Percentiles rank a stretch among this genome's conserved stretches.
These are phyloP conservation scores for Pulveroboletus sp. DNA, from an alignment of 768 basidiomycete genomes.

Conservation along the genomic window DNA sequence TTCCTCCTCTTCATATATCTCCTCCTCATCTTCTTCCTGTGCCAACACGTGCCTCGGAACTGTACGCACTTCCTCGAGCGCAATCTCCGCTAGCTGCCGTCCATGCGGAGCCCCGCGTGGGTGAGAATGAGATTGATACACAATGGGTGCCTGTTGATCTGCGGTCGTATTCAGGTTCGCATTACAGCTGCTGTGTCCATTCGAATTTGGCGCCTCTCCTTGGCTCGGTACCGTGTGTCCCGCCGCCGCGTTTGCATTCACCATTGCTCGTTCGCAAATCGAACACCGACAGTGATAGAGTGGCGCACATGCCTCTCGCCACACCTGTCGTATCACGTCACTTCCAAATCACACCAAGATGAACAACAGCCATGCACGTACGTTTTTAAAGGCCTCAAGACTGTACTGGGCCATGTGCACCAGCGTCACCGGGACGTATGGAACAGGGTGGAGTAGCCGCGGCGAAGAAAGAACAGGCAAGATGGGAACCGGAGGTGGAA, in stretches of 20 bases:
- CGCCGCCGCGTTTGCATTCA: slow-evolving; percentile 43
- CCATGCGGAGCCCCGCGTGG: slow-evolving; percentile 9
- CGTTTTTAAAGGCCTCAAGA: slow-evolving; percentile 51
- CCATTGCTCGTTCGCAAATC: slow-evolving; percentile 68
- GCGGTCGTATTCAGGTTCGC: background rate
- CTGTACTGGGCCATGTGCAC: slow-evolving; percentile 54
- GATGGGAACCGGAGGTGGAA: slow-evolving; percentile 36
- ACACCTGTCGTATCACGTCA: slow-evolving; percentile 40
- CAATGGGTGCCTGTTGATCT: slow-evolving; percentile 6
- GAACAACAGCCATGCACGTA: slow-evolving; percentile 33
- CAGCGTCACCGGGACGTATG: slow-evolving; percentile 57
- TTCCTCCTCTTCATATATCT: slow-evolving; percentile 22
- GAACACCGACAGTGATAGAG: slow-evolving; percentile 67
- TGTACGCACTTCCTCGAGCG: slow-evolving; percentile 22
- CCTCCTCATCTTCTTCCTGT: slow-evolving; percentile 29
- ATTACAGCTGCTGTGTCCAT: background rate
- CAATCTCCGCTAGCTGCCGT: slow-evolving; percentile 19
- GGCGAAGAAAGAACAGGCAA: slow-evolving; percentile 63
- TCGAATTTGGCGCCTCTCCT: slow-evolving; percentile 12
- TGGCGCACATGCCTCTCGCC: slow-evolving; percentile 70
- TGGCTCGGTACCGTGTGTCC: slow-evolving; percentile 33
- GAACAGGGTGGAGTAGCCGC: slow-evolving; percentile 58
- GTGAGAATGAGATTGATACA: slow-evolving; percentile 1
- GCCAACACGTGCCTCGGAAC: slow-evolving; percentile 17
- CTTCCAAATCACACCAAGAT: background rate